These are phyloP conservation scores for Knufia fluminis DNA, from an alignment of 2,329 filamentous ascomycete genomes.

Conservation along the genomic window DNA sequence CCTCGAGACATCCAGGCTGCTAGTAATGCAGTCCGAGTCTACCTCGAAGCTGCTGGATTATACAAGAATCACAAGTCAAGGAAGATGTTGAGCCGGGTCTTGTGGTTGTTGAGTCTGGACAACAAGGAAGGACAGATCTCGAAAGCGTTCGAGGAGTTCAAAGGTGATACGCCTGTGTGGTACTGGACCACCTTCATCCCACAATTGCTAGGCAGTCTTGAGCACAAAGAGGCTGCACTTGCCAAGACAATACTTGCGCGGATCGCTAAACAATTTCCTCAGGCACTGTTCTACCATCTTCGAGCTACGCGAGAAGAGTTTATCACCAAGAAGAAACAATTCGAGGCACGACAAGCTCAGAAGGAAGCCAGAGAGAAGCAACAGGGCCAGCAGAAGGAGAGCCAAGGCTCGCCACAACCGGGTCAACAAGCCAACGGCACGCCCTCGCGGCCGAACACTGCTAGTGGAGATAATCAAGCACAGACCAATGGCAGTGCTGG, in stretches of 20 bases:
- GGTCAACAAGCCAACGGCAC: conserved; percentile 9
- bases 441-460: conserved; percentile 33
- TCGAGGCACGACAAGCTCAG: conserved; percentile 13
- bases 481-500: conserved; percentile 21
- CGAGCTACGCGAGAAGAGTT: conserved; percentile 92
- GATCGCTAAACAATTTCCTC: conserved; percentile 91
- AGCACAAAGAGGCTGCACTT: conserved; percentile 80
- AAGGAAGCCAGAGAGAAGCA: conserved; percentile 6
- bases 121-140: conserved; percentile 76
- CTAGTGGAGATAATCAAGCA: conserved; percentile 34
- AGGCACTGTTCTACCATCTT: conserved; percentile 91
- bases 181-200: conserved; percentile 99
- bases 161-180: conserved; percentile 95
- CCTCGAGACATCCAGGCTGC: conserved; percentile 72
- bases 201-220: conserved; percentile 83
- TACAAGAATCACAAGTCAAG: conserved; percentile 97
- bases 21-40: conserved; percentile 87
- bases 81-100: conserved; percentile 82
- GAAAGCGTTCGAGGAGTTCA: conserved; percentile 85
- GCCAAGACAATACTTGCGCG: conserved; percentile 80
- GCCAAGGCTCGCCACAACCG: conserved; percentile 4
- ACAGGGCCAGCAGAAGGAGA: conserved; percentile 15
- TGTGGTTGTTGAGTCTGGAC: conserved; percentile 93
- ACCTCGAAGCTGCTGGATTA: conserved; percentile 86
- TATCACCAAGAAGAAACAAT: conserved; percentile 70